Evolutionary conservation across 1,284 basidiomycete species (phyloP).

Genomic region (Trichosporon sp.): DNA sequence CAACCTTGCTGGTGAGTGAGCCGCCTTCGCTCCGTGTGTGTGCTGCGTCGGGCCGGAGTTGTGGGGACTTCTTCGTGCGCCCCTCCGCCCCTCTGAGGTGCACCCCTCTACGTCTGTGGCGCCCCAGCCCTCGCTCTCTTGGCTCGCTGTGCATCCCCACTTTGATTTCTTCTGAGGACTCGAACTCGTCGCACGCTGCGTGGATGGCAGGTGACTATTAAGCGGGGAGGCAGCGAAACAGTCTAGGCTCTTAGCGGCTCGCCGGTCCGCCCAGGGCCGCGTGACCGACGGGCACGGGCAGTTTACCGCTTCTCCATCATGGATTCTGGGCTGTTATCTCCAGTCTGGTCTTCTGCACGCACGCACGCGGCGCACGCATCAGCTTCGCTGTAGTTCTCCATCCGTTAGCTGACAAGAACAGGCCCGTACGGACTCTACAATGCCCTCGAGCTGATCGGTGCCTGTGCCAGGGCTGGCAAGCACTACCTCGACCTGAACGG

Average conservation of each 20-base stretch:
- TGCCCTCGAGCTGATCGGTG: constrained; percentile 52
- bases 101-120: not conserved
- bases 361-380: no score
- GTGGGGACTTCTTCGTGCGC: not conserved
- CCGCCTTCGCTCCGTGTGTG: not conserved
- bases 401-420: constrained; percentile 23
- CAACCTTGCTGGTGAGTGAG: constrained; percentile 50
- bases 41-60: not conserved
- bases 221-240: not conserved
- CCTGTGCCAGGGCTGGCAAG: constrained; percentile 62
- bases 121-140: not conserved
- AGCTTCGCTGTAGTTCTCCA: no score
- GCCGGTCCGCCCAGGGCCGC: not conserved
- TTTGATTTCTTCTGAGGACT: not conserved
- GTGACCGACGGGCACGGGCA: constrained; percentile 6
- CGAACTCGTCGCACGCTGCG: not conserved
- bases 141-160: not conserved
- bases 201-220: not conserved
- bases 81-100: not conserved
- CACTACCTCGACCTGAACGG: constrained; percentile 70
- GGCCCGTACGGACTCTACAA: constrained; percentile 48
- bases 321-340: no score
- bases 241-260: not conserved
- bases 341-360: no score
- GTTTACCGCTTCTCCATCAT: not conserved